Evolutionary conservation across 345 rosid species (phyloP).

Genomic region (Dipteronia sinensis): DNA sequence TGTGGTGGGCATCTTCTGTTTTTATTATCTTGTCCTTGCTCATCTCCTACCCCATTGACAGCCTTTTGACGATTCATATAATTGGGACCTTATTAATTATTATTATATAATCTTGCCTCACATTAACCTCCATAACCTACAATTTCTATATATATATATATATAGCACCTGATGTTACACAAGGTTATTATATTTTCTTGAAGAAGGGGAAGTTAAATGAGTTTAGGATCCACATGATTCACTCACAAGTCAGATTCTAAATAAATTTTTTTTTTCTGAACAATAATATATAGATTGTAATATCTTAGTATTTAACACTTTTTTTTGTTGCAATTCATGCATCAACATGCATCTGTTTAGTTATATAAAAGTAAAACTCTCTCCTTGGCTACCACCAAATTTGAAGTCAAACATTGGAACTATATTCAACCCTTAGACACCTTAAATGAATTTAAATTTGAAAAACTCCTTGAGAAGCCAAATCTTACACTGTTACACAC

Average conservation of each 20-base stretch:
- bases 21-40: constrained; percentile 13
- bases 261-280: no score
- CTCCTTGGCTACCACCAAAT: background rate
- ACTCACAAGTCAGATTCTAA: no score
- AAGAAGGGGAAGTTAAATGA: background rate
- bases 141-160: background rate
- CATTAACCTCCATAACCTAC: background rate
- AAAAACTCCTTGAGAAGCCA: constrained; percentile 16
- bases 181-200: constrained; percentile 3
- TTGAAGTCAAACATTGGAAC: constrained; percentile 2
- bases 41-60: constrained; percentile 24
- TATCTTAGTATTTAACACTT: no score
- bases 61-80: constrained; percentile 12
- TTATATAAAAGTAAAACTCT: no score
- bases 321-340: background rate
- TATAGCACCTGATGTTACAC: background rate
- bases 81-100: background rate
- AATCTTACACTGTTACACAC: background rate
- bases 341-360: background rate
- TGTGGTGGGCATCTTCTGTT: constrained; percentile 21
- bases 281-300: no score
- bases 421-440: background rate
- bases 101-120: constrained; percentile 3
- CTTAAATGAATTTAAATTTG: background rate
- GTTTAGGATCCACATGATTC: no score